phyloP scores from a whole-genome alignment of 495 filamentous ascomycete species.

The Xylaria acuta region DNA sequence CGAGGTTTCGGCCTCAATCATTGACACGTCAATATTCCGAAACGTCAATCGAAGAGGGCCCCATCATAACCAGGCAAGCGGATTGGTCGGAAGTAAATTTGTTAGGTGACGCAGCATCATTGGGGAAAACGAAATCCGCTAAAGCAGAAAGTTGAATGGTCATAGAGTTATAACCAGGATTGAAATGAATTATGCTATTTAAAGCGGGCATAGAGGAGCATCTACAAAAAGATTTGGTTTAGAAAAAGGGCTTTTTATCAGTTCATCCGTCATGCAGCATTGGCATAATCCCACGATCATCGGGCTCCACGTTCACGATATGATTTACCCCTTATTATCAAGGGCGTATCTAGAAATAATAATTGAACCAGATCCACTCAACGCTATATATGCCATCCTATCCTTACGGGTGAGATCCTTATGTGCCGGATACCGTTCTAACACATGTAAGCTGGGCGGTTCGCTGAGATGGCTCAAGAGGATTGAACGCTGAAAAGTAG shows the following conservation, averaged over 20 bases:
- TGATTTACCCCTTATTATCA: not conserved
- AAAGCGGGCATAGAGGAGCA: constrained; percentile 8
- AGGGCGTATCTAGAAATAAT: not conserved
- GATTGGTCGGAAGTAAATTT: constrained; percentile 18
- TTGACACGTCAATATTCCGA: constrained; percentile 13
- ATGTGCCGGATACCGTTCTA: not conserved
- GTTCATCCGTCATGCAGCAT: not conserved
- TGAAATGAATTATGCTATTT: constrained; percentile 4
- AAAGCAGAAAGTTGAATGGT: not conserved
- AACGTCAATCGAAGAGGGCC: not conserved
- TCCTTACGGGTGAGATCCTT: not conserved
- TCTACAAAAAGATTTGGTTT: not conserved
- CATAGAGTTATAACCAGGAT: not conserved
- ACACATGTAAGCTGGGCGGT: not conserved
- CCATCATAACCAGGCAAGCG: not conserved
- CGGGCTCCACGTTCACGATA: not conserved
- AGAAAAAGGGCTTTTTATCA: not conserved
- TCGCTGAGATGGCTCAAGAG: not conserved
- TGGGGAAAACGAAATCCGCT: constrained; percentile 2
- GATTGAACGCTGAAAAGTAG: not conserved
- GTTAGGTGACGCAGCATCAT: constrained; percentile 5
- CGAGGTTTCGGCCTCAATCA: not conserved
- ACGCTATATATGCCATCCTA: not conserved
- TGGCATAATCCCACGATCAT: not conserved
- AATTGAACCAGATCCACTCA: not conserved